These are phyloP conservation scores for Acrocalymma vagum DNA, from an alignment of 2,329 filamentous ascomycete species.

Conservation along the genomic window DNA sequence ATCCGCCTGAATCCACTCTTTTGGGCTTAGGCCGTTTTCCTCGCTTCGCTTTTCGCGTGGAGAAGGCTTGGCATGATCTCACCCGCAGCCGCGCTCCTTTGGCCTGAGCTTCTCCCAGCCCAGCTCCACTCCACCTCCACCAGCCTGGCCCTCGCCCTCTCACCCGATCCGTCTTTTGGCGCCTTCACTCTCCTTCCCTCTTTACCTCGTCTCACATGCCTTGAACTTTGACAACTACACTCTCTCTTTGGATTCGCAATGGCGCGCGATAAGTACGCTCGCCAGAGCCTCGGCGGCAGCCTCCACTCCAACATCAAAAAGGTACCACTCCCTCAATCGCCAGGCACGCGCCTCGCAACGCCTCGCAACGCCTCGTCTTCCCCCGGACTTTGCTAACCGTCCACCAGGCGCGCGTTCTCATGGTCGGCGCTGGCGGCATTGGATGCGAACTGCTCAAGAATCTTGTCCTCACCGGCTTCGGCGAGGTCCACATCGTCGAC, in stretches of 20 bases:
- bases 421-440: conserved; percentile 96
- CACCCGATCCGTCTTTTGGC: conserved; percentile 7
- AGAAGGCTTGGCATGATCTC: no score
- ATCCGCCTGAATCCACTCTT: no score
- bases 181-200: conserved; percentile 9
- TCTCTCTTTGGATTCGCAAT: conserved; percentile 39
- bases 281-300: conserved; percentile 68
- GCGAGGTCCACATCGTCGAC: conserved; percentile 93
- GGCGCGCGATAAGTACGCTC: conserved; percentile 58
- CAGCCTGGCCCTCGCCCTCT: conserved; percentile 9
- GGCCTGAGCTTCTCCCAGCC: conserved; percentile 1
- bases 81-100: no score
- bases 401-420: conserved; percentile 80
- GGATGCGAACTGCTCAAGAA: conserved; percentile 98
- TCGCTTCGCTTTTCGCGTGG: neutral
- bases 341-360: conserved; percentile 7
- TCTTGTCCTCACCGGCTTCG: conserved; percentile 89
- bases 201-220: conserved; percentile 25
- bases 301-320: conserved; percentile 74
- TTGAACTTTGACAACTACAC: neutral
- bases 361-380: neutral
- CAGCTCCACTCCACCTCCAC: conserved; percentile 7
- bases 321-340: conserved; percentile 56
- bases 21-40: no score
- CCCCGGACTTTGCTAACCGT: conserved; percentile 40